A percentile compares a stretch with the other conserved stretches of the same genome.
Evolutionary conservation across 345 rosid genomes (phyloP).

Genomic region (Corchorus capsularis): DNA sequence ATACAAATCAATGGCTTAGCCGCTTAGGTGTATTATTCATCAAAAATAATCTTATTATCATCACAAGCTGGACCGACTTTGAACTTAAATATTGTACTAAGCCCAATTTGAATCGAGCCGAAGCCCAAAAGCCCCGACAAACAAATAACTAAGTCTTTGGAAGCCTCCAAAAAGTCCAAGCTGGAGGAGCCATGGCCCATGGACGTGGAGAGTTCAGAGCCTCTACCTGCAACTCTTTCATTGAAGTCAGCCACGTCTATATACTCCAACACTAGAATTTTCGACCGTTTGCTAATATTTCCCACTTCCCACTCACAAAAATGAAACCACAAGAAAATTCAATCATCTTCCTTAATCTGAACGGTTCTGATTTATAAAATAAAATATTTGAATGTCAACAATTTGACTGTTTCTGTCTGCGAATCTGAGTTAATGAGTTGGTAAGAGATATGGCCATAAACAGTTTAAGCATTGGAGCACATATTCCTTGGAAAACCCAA

Average conservation of each 20-base stretch:
- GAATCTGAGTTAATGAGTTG: background rate
- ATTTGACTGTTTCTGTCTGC: background rate
- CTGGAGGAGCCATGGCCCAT: constrained; percentile 13
- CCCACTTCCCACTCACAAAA: background rate
- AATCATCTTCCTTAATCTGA: background rate
- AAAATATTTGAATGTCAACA: background rate
- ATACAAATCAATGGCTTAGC: too few species aligned
- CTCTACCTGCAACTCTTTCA: constrained; percentile 7
- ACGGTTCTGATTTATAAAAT: background rate
- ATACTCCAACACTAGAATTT: too few species aligned
- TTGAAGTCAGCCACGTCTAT: background rate
- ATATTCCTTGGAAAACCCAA: constrained; percentile 26
- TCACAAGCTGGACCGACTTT: too few species aligned
- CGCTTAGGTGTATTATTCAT: too few species aligned
- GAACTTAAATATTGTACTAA: too few species aligned
- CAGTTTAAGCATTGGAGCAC: constrained; percentile 17
- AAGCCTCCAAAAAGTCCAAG: too few species aligned
- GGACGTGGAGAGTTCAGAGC: constrained; percentile 30
- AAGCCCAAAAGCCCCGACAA: too few species aligned
- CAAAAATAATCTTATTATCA: too few species aligned
- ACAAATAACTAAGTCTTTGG: too few species aligned
- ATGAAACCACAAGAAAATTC: background rate
- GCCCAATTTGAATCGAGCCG: too few species aligned
- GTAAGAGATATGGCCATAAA: constrained; percentile 27
- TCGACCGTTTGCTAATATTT: background rate